These are phyloP conservation scores for Plectosphaerella plurivora DNA, from an alignment of 2,329 filamentous ascomycete genomes.

Conservation along the genomic window DNA sequence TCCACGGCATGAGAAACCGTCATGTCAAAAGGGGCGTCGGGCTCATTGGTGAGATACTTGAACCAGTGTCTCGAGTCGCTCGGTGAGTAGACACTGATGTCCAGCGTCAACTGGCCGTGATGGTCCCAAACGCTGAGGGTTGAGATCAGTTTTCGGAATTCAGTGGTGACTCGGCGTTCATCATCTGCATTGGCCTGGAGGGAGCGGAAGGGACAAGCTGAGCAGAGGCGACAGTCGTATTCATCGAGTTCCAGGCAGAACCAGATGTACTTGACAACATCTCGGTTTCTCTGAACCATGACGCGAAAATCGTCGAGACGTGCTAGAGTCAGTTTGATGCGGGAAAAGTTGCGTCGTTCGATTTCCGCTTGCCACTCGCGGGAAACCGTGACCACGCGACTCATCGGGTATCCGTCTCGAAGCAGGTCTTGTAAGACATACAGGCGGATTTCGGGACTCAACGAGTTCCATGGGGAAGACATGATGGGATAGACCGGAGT, in stretches of 20 bases:
- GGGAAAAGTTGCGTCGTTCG: conserved; percentile 22
- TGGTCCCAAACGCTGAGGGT: conserved; percentile 21
- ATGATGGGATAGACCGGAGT: not conserved
- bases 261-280: conserved; percentile 21
- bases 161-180: conserved; percentile 8
- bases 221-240: conserved; percentile 20
- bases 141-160: conserved; percentile 17
- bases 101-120: conserved; percentile 18
- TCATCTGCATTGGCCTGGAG: too few relatives aligned
- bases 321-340: conserved; percentile 22
- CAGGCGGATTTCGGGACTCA: conserved; percentile 18
- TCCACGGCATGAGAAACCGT: not conserved
- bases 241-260: conserved; percentile 22
- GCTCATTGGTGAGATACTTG: conserved; percentile 20
- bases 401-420: conserved; percentile 15
- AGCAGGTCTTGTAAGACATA: conserved; percentile 16
- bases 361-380: conserved; percentile 23
- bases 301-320: conserved; percentile 19
- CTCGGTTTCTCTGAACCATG: conserved; percentile 21
- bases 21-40: conserved; percentile 13
- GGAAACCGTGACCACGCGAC: conserved; percentile 21
- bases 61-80: conserved; percentile 25
- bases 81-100: conserved; percentile 24
- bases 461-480: conserved; percentile 10
- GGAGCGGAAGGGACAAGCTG: too few relatives aligned